Evolutionary conservation across 768 basidiomycete species (phyloP).

Genomic region (Rhizopogon vinicolor): DNA sequence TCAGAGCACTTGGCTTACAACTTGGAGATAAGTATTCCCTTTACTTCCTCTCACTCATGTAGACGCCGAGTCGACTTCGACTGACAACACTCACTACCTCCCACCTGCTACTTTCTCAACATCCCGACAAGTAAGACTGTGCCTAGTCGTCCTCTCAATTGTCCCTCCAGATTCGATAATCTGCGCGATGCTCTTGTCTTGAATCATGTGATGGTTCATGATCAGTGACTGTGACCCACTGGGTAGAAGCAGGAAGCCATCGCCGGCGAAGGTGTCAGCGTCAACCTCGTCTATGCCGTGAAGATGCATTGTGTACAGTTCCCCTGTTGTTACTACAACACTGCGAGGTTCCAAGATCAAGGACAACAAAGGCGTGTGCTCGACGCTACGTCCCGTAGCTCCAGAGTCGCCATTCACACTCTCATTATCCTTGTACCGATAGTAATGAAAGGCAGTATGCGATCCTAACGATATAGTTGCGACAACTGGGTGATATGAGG

Average conservation of each 20-base stretch:
- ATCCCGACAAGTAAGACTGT: slow-evolving; percentile 85
- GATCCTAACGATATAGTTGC: slow-evolving; percentile 88
- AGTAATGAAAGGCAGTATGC: slow-evolving; percentile 81
- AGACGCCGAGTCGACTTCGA: neutral
- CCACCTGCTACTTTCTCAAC: slow-evolving; percentile 52
- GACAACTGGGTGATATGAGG: slow-evolving; percentile 82
- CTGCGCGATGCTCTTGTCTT: slow-evolving; percentile 31
- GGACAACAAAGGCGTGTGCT: slow-evolving; percentile 60
- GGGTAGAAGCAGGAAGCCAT: slow-evolving; percentile 18
- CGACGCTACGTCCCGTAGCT: slow-evolving; percentile 48
- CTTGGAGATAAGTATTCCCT: neutral
- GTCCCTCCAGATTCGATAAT: slow-evolving; percentile 44
- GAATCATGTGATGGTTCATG: slow-evolving; percentile 56
- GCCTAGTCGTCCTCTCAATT: slow-evolving; percentile 55
- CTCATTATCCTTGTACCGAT: slow-evolving; percentile 46
- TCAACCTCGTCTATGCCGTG: slow-evolving; percentile 73
- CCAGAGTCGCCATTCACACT: slow-evolving; percentile 13
- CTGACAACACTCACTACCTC: neutral
- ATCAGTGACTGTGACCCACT: slow-evolving; percentile 31
- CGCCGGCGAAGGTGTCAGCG: slow-evolving; percentile 41
- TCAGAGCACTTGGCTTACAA: neutral
- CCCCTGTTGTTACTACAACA: slow-evolving; percentile 67
- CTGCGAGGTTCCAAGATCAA: slow-evolving; percentile 84
- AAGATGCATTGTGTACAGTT: slow-evolving; percentile 66
- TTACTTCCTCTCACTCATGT: neutral